These are phyloP conservation scores for Rhodamnia argentea DNA, from an alignment of 345 rosid genomes.

Conservation along the genomic window DNA sequence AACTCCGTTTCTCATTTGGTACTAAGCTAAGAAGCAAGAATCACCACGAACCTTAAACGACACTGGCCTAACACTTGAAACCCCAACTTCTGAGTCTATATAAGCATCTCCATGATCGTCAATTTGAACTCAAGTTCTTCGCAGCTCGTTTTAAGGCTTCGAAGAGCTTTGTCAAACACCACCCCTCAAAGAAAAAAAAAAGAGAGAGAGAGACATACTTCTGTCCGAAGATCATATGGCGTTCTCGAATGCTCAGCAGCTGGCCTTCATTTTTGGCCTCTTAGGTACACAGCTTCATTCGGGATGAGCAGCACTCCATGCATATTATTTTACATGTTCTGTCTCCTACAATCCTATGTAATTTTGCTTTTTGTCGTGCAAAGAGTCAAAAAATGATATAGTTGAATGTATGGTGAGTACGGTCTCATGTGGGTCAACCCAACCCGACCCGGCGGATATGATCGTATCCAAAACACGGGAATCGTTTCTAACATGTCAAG, in stretches of 20 bases:
- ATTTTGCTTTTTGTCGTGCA: background rate
- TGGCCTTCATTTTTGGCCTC: constrained; percentile 58
- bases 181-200: background rate
- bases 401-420: background rate
- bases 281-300: constrained; percentile 25
- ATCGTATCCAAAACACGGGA: background rate
- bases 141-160: background rate
- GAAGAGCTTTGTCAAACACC: background rate
- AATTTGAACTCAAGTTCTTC: background rate
- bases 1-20: background rate
- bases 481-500: background rate
- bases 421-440: background rate
- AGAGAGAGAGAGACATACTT: background rate
- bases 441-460: background rate
- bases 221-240: constrained; percentile 16
- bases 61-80: background rate
- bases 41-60: background rate
- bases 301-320: background rate
- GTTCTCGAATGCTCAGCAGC: constrained; percentile 17
- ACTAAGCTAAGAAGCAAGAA: background rate
- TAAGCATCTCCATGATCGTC: background rate
- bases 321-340: background rate
- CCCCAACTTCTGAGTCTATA: background rate
- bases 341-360: background rate
- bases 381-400: background rate